Evolutionary conservation across 1,284 basidiomycete species (phyloP), one percentile per base, ranked within the genome.

Genomic region (Kalmanozyma brasiliensis): DNA sequence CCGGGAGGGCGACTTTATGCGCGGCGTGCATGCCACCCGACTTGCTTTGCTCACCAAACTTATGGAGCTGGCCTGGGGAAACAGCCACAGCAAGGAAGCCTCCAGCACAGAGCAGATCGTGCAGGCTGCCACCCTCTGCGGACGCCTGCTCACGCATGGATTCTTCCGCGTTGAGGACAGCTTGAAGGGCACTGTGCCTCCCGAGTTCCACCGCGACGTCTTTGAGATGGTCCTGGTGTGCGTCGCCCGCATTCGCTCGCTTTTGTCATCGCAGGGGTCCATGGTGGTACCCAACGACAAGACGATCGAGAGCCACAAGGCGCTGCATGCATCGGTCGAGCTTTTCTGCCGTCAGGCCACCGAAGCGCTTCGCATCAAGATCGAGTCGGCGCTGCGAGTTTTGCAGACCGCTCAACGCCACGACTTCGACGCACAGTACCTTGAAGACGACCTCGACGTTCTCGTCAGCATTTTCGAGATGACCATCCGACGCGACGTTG

Each of bases 1-100:
- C 41, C 86, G 91, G 20, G 86, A 85, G 6, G 93, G 93, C 1
- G 90, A 93, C 64, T 89, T 94, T 85, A 92, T 94, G 88, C 86
- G 89, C 0, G 87, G 87, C 1, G 88, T 94, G 24, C 92, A 96
- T 74, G 86, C 88, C 1, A 88, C 90, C 22, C 86, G 92, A 30
- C 83, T 96, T 8, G 87, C 87, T 7, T 84, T 95, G 7, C 84
- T 96, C 2, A 85, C 92, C 14, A 87, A 89, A 1, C 81, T 94
- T 46, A 84, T 94, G 30, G 91, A 95, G 74, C 86, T 90, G 1
- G 86, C 86, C 0, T 82, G 86, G 13, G 88, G 76, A 82, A 2
- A 89, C 89, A 74, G 83, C 87, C 10, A 30, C 17, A 73, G 14
- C 47, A 45, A 22, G n/a, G 53, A 49, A 17, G 40, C 19, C 7